Evolutionary conservation across 2,329 filamentous ascomycete species (phyloP).

Genomic region (Aphanoascus verrucosus): DNA sequence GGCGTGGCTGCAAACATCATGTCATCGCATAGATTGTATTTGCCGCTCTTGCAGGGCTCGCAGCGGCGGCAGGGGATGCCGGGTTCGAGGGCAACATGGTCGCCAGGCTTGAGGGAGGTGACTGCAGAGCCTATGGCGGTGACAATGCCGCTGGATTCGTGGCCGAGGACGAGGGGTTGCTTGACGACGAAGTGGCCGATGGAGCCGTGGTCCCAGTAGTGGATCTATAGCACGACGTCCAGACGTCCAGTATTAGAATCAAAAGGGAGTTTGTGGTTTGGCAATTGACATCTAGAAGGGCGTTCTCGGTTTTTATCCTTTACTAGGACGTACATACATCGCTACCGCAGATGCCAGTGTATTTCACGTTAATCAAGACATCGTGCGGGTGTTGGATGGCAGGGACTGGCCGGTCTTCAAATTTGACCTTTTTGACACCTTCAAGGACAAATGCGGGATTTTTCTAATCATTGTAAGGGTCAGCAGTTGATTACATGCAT

Average conservation of each 20-base stretch:
- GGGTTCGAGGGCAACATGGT: constrained; percentile 59
- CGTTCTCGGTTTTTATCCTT: neutral
- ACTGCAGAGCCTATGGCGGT: constrained; percentile 57
- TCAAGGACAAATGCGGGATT: constrained; percentile 80
- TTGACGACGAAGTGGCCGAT: constrained; percentile 38
- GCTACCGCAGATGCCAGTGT: constrained; percentile 80
- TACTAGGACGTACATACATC: constrained; percentile 52
- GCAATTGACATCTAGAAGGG: neutral
- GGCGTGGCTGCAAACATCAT: constrained; percentile 92
- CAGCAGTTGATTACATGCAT: neutral
- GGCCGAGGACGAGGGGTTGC: constrained; percentile 48
- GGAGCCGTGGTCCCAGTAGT: constrained; percentile 39
- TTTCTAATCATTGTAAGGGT: constrained; percentile 31
- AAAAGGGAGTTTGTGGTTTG: no score
- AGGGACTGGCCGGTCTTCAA: constrained; percentile 65
- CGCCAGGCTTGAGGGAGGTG: constrained; percentile 49
- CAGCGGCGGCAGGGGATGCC: constrained; percentile 56
- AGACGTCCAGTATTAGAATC: neutral
- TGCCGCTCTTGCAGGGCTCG: constrained; percentile 54
- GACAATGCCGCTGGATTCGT: constrained; percentile 64
- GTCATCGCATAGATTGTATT: constrained; percentile 65
- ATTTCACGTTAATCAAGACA: constrained; percentile 70
- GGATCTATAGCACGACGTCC: constrained; percentile 25
- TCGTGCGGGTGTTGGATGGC: constrained; percentile 56
- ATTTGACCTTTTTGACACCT: constrained; percentile 60